Evolutionary conservation across 78 protist species (phyloP), one percentile per base, ranked within the genome.

Genomic region (Cavenderia fasciculata): DNA sequence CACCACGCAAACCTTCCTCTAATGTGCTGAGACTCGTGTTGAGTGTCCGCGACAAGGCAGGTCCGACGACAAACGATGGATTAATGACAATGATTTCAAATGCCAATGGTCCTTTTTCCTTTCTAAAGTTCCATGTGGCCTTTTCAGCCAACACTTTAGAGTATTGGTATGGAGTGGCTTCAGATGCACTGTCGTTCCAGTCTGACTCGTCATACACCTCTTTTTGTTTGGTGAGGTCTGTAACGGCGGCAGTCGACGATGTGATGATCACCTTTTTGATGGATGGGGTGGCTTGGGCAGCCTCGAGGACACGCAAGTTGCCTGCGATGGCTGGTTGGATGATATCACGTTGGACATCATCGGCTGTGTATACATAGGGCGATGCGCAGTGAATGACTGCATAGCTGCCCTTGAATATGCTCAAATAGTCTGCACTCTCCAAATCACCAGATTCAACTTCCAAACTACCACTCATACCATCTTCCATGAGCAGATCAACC

Each of bases 311-410:
- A 21, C 65, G 36, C 11, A 77, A 19, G 21, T 54, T 77, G 14
- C 87, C 87, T 14, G 59, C 18, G n/a, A 77, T 63, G 0, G 87
- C 87, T 25, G 87, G 75, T 36, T 77, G 25, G 11, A 77, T 31
- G 27, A 77, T 61, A 34, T 59, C 74, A 7, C 27, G 6, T 31
- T 56, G 27, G 38, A 63, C 44, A 47, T 77, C 52, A 0, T 34
- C 68, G 0, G 87, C 74, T 5, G 57, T 47, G 10, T 62, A 59
- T 1, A 77, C 33, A 41, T 49, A 77, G 18, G 87, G 87, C 14
- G 87, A 56, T 21, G 87, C 87, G 23, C 29, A 8, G 51, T 77
- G 87, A 25, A 77, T 29, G 11, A 77, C 46, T 34, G 29, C 44
- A 16, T 21, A 8, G 5, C 59, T 49, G 23, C 43, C 87, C 7